Evolutionary conservation across 257 asterid species (phyloP).

Genomic region (Asclepias syriaca): DNA sequence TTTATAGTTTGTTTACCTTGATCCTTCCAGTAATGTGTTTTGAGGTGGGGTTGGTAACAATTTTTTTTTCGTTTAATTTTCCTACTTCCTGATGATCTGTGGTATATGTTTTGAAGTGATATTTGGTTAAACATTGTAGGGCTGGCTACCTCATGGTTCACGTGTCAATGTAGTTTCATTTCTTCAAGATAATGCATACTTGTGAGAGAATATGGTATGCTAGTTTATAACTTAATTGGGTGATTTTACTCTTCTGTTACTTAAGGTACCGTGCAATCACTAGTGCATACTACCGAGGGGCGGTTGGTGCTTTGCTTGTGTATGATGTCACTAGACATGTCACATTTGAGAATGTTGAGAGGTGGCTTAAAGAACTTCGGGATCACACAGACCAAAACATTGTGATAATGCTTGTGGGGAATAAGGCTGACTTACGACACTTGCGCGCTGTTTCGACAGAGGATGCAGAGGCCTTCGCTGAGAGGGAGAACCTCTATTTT

Average conservation of each 20-base stretch:
- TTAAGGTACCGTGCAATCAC: conserved; percentile 68
- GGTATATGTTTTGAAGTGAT: not conserved
- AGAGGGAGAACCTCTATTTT: conserved; percentile 49
- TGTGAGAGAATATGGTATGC: not conserved
- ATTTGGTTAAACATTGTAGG: not conserved
- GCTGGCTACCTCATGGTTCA: not conserved
- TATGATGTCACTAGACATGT: conserved; percentile 65
- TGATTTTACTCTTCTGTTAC: not conserved
- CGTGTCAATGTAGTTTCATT: not conserved
- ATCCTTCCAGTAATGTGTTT: not conserved
- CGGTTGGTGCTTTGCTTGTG: conserved; percentile 63
- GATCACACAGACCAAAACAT: conserved; percentile 65
- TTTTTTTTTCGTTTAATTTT: not conserved
- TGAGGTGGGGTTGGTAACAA: not conserved
- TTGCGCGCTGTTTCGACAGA: conserved; percentile 59
- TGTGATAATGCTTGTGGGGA: conserved; percentile 71
- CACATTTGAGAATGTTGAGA: conserved; percentile 56
- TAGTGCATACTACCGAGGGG: conserved; percentile 70
- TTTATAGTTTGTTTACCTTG: not conserved
- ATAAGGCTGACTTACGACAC: conserved; percentile 65
- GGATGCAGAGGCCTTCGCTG: conserved; percentile 50
- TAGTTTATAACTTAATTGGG: not conserved
- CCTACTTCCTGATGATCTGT: not conserved
- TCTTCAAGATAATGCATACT: not conserved
- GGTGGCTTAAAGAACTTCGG: conserved; percentile 69